Conservation (phyloP, 164 flowering plant species). For the Vitis cinerea region DNA sequence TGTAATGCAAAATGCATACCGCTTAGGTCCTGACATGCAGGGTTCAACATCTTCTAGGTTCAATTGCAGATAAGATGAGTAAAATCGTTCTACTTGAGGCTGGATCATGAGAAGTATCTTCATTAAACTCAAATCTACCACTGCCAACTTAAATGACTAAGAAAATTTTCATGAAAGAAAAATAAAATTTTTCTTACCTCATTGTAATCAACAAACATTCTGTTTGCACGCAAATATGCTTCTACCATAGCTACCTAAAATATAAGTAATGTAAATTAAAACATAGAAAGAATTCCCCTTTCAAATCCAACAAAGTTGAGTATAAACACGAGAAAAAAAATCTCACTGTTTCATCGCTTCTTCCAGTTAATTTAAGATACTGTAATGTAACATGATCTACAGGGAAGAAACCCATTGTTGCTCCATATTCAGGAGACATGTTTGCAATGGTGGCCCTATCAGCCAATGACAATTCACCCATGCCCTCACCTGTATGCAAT, state of each 20-base stretch:
- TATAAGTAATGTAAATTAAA: no score
- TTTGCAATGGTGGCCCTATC: slow-evolving; percentile 98
- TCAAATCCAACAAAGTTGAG: no score
- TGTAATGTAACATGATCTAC: slow-evolving; percentile 92
- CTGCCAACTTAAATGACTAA: neutral
- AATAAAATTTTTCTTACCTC: slow-evolving; percentile 38
- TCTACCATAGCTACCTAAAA: slow-evolving; percentile 80
- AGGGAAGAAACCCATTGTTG: slow-evolving; percentile 98
- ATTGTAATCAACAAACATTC: slow-evolving; percentile 83
- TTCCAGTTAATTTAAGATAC: slow-evolving; percentile 84
- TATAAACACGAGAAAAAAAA: no score
- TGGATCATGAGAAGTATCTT: slow-evolving; percentile 21
- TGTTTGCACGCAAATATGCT: slow-evolving; percentile 78
- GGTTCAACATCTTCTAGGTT: slow-evolving; percentile 80
- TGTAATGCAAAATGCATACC: slow-evolving; percentile 35
- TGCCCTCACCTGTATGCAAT: slow-evolving; percentile 68
- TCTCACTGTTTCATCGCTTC: slow-evolving; percentile 91
- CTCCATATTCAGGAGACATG: slow-evolving; percentile 99
- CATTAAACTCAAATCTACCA: no score
- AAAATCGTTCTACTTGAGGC: slow-evolving; percentile 80
- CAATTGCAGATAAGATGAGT: slow-evolving; percentile 75
- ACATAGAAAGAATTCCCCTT: no score
- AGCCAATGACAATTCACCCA: slow-evolving; percentile 78
- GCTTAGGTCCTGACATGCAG: slow-evolving; percentile 91
- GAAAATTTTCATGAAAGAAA: neutral